A percentile compares a stretch with the other conserved stretches of the same genome.
Evolutionary conservation across 805 yeast species (phyloP).

Genomic region (Torulaspora indica): DNA sequence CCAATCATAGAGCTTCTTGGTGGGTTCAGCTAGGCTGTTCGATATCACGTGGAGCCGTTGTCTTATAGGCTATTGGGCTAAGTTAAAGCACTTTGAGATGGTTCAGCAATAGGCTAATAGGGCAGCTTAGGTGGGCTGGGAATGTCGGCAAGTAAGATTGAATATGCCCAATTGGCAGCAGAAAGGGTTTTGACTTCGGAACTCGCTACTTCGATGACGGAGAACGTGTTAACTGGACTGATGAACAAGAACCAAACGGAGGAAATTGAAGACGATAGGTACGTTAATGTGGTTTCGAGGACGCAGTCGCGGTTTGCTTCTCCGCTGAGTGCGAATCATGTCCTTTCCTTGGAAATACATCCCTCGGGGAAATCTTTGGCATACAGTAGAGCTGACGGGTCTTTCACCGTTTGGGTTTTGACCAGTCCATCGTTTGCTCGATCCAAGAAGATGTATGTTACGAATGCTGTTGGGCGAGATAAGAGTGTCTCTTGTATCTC

Average conservation of each 20-base stretch:
- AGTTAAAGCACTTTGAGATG: not conserved
- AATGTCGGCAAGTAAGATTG: conserved; percentile 1
- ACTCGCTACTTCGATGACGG: conserved; percentile 9
- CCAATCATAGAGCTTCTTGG: too few species aligned
- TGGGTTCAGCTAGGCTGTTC: too few species aligned
- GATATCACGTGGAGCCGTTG: too few species aligned
- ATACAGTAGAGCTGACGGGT: conserved; percentile 33
- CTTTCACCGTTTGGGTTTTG: conserved; percentile 29
- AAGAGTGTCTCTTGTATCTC: conserved; percentile 21
- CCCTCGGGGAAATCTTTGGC: conserved; percentile 28
- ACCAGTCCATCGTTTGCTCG: conserved; percentile 10
- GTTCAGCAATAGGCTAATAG: not conserved
- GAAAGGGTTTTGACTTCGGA: conserved; percentile 6
- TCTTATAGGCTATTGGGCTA: not conserved
- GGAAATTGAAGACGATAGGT: conserved; percentile 27
- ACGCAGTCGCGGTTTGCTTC: conserved; percentile 25
- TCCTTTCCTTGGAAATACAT: conserved; percentile 27
- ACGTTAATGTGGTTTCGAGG: conserved; percentile 14
- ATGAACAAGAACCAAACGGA: conserved; percentile 13
- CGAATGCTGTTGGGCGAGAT: conserved; percentile 22
- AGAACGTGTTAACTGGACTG: conserved; percentile 6
- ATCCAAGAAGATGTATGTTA: conserved; percentile 13
- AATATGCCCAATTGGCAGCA: not conserved
- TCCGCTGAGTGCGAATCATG: conserved; percentile 18
- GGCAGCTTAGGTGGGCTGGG: not conserved